phyloP scores from a whole-genome alignment of 2,329 filamentous ascomycete species.

The Sporothrix brasiliensis region DNA sequence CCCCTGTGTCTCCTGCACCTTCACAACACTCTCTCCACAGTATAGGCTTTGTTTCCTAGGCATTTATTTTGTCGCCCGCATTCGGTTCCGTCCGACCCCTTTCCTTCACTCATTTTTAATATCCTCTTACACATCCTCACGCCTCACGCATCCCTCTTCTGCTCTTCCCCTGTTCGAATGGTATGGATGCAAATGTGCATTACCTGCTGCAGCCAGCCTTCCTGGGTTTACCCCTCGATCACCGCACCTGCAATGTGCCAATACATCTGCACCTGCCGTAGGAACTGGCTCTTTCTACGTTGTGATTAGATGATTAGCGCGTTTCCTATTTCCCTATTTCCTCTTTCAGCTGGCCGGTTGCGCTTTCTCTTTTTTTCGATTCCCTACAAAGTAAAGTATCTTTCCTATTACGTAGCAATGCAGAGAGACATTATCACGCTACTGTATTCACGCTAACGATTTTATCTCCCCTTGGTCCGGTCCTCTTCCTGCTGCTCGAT shows the following conservation, averaged over 20 bases:
- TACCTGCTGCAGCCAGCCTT: not conserved
- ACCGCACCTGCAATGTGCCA: not conserved
- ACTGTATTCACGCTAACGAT: conserved; percentile 27
- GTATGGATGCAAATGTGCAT: not conserved
- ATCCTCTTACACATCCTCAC: not conserved
- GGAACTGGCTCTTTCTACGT: not conserved
- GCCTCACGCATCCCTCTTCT: conserved; percentile 16
- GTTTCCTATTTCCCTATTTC: not conserved
- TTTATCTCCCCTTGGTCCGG: conserved; percentile 30
- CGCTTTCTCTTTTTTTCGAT: not conserved
- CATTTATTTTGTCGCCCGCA: conserved; percentile 19
- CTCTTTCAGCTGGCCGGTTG: conserved; percentile 11
- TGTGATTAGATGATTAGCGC: not conserved
- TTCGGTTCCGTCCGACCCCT: conserved; percentile 21
- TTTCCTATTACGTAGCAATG: conserved; percentile 25
- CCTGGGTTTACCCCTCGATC: conserved; percentile 11
- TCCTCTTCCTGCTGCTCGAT: conserved; percentile 11
- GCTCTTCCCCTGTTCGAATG: conserved; percentile 14
- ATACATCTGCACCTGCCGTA: conserved; percentile 7
- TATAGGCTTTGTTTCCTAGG: not conserved
- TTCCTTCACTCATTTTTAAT: not conserved
- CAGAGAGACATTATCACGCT: conserved; percentile 26
- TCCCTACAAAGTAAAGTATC: conserved; percentile 1
- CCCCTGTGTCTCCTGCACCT: conserved; percentile 9
- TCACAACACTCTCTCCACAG: not conserved